Percentiles rank a stretch among this genome's conserved stretches.
Evolutionary conservation across 768 basidiomycete genomes (phyloP).

Genomic region (Clavulina sp.): DNA sequence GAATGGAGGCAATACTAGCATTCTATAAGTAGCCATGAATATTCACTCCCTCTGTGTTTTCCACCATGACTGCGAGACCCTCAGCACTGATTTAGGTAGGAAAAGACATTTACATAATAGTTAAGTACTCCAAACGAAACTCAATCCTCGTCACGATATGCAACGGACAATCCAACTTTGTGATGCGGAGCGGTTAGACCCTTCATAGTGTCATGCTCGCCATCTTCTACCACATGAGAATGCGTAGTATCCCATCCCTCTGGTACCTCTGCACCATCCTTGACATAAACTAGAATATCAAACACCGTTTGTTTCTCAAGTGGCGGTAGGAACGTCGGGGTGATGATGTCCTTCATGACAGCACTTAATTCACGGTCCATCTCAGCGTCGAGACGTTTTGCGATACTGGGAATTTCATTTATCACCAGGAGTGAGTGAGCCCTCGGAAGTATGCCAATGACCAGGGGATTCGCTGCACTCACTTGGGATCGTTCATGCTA

Average conservation of each 20-base stretch:
- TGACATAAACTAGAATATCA: background rate
- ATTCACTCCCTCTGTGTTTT: no score
- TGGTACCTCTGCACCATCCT: background rate
- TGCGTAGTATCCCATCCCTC: background rate
- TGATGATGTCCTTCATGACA: conserved; percentile 2
- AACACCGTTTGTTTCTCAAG: background rate
- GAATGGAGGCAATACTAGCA: no score
- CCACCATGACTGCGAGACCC: no score
- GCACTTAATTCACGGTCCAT: background rate
- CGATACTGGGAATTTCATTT: background rate
- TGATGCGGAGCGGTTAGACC: background rate
- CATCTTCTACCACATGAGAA: background rate
- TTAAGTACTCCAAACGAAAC: no score
- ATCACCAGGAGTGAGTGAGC: background rate
- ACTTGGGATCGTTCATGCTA: background rate
- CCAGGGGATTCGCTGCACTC: background rate
- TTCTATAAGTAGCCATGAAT: no score
- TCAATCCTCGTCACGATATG: background rate
- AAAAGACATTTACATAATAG: no score
- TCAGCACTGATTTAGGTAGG: no score
- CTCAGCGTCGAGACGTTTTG: background rate
- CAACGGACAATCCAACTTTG: background rate
- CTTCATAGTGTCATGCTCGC: background rate
- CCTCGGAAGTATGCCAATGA: background rate
- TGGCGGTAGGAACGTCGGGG: background rate